phyloP scores from a whole-genome alignment of 2,329 filamentous ascomycete genomes.

The Neonectria faginata region DNA sequence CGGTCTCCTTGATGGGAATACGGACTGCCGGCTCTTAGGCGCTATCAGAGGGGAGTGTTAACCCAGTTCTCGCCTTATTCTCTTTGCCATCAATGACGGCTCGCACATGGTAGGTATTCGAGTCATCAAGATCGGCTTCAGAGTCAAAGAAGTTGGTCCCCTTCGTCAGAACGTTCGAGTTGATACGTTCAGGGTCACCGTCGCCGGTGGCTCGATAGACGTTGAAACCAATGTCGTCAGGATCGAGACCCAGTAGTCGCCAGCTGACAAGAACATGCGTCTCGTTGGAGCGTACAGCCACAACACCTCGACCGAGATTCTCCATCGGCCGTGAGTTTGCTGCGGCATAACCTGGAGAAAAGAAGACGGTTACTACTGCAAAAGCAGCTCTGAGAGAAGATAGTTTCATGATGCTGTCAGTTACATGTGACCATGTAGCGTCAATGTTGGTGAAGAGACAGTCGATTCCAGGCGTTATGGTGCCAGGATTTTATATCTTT shows the following conservation, averaged over 20 bases:
- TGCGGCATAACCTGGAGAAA: too few species aligned
- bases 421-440: too few species aligned
- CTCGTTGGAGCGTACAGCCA: constrained; percentile 38
- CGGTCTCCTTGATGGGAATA: constrained; percentile 32
- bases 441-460: too few species aligned
- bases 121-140: constrained; percentile 19
- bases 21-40: constrained; percentile 29
- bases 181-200: constrained; percentile 24
- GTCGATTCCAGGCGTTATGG: too few species aligned
- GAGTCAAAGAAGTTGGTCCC: constrained; percentile 40
- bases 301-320: constrained; percentile 36
- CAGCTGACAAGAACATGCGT: constrained; percentile 33
- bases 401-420: too few species aligned
- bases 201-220: constrained; percentile 29
- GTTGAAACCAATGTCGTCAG: constrained; percentile 38
- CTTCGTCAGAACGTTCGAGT: constrained; percentile 27
- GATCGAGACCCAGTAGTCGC: constrained; percentile 40
- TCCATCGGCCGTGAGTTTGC: constrained; percentile 27
- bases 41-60: constrained; percentile 30
- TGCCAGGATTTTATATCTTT: too few species aligned
- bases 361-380: too few species aligned
- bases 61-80: constrained; percentile 23
- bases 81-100: constrained; percentile 35
- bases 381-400: too few species aligned
- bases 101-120: constrained; percentile 37